phyloP scores from a whole-genome alignment of 805 yeast species.

The Saccharomycopsis javanensis region DNA sequence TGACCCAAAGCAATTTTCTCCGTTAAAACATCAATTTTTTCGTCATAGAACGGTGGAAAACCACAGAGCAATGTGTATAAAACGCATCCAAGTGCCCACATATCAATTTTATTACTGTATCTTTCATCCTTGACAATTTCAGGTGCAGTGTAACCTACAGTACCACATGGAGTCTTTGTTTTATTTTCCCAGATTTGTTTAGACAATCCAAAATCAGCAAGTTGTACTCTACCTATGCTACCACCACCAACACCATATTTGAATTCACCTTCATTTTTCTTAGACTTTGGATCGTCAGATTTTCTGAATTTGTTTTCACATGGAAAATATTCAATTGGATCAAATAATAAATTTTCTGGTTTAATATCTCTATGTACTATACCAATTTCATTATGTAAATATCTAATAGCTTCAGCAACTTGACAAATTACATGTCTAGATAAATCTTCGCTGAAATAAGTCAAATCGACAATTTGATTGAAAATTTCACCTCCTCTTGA shows the following conservation, averaged over 20 bases:
- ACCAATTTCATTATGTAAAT: slow-evolving; percentile 63
- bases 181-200: slow-evolving; percentile 82
- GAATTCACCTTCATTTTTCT: slow-evolving; percentile 84
- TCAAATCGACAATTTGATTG: slow-evolving; percentile 55
- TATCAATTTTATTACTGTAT: slow-evolving; percentile 89
- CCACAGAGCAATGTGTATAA: slow-evolving; percentile 90
- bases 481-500: slow-evolving; percentile 74
- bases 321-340: slow-evolving; percentile 47
- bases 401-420: slow-evolving; percentile 53
- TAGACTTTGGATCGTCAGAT: slow-evolving; percentile 59
- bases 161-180: slow-evolving; percentile 97
- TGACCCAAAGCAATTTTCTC: slow-evolving; percentile 75
- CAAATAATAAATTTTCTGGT: slow-evolving; percentile 66
- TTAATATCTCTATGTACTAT: slow-evolving; percentile 78
- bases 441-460: slow-evolving; percentile 57
- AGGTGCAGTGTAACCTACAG: slow-evolving; percentile 97
- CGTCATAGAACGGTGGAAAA: slow-evolving; percentile 95
- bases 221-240: slow-evolving; percentile 76
- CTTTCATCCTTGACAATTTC: slow-evolving; percentile 92
- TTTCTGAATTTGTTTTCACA: slow-evolving; percentile 33
- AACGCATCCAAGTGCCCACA: slow-evolving; percentile 99
- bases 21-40: slow-evolving; percentile 54
- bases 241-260: slow-evolving; percentile 81
- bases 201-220: slow-evolving; percentile 93
- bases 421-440: slow-evolving; percentile 56